Conservation (phyloP, 2,329 filamentous ascomycete species). For the Arthrobotrys iridis region DNA sequence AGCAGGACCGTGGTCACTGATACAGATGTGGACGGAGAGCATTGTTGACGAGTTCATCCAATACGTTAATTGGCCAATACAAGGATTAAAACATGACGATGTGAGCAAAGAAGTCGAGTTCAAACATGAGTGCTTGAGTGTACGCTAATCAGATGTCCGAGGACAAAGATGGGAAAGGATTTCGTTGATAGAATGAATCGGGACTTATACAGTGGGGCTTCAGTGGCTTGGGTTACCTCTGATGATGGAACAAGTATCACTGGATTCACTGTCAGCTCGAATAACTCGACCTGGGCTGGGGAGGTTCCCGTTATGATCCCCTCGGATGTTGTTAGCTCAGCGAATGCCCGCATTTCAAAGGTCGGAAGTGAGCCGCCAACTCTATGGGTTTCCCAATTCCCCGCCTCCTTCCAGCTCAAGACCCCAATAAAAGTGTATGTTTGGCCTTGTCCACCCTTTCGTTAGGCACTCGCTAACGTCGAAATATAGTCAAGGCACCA, state of each 20-base stretch:
- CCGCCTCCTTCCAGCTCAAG: conserved; percentile 17
- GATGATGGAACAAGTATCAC: conserved; percentile 59
- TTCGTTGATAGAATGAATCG: conserved; percentile 40
- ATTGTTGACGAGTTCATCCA: conserved; percentile 60
- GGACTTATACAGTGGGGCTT: conserved; percentile 31
- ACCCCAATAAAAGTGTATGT: conserved; percentile 27
- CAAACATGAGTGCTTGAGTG: background rate
- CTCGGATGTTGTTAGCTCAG: conserved; percentile 61
- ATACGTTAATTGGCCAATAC: conserved; percentile 67
- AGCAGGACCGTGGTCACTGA: conserved; percentile 56
- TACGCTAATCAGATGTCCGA: background rate
- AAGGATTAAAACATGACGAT: conserved; percentile 69
- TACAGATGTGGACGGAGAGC: conserved; percentile 59
- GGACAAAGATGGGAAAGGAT: conserved; percentile 9
- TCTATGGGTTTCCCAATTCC: conserved; percentile 62
- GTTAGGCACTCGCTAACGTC: background rate
- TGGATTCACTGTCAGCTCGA: conserved; percentile 25
- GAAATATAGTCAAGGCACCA: conserved; percentile 15
- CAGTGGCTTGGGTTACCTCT: conserved; percentile 57
- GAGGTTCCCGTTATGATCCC: conserved; percentile 69
- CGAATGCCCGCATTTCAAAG: conserved; percentile 65
- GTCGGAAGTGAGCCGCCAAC: conserved; percentile 67
- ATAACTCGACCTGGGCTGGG: conserved; percentile 62
- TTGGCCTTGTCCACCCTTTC: background rate
- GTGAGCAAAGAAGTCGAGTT: conserved; percentile 56